Conservation (phyloP, 2,329 filamentous ascomycete species). For the Diaporthe destruens region DNA sequence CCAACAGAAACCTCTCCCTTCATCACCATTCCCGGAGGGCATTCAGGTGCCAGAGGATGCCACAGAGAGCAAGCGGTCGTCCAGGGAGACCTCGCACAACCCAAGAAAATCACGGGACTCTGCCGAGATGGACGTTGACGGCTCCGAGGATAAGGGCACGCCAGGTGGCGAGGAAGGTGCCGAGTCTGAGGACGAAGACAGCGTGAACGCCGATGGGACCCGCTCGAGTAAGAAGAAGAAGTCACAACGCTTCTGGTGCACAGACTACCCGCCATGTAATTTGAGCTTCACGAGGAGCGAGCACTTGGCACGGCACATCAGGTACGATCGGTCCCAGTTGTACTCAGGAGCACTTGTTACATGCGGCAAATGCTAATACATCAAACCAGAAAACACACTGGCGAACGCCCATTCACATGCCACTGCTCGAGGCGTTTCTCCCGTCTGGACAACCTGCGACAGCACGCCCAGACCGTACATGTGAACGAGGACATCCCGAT, state of each 20-base stretch:
- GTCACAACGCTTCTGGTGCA: constrained; percentile 95
- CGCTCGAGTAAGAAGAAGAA: constrained; percentile 94
- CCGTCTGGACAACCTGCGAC: constrained; percentile 91
- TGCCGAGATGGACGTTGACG: constrained; percentile 82
- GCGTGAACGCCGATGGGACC: constrained; percentile 72
- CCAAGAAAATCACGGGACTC: constrained; percentile 72
- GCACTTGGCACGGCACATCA: constrained; percentile 93
- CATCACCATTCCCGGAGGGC: constrained; percentile 64
- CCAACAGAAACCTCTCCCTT: constrained; percentile 67
- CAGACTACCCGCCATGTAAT: constrained; percentile 92
- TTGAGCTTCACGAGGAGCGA: constrained; percentile 96
- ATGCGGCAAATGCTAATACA: background rate
- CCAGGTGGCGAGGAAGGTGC: constrained; percentile 60
- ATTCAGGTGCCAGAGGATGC: constrained; percentile 60
- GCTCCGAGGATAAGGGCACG: constrained; percentile 74
- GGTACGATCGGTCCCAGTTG: constrained; percentile 63
- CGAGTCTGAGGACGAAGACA: constrained; percentile 72
- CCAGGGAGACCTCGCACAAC: constrained; percentile 70
- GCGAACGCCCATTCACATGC: constrained; percentile 95
- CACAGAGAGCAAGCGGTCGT: constrained; percentile 59
- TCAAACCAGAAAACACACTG: constrained; percentile 87
- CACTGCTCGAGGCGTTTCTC: constrained; percentile 96
- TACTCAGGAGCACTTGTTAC: background rate
- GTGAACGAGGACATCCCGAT: constrained; percentile 96
- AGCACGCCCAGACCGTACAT: constrained; percentile 97